A percentile compares a stretch with the other conserved stretches of the same genome.
phyloP scores from a whole-genome alignment of 179 eudicot genomes.

The Silene noctiflora region DNA sequence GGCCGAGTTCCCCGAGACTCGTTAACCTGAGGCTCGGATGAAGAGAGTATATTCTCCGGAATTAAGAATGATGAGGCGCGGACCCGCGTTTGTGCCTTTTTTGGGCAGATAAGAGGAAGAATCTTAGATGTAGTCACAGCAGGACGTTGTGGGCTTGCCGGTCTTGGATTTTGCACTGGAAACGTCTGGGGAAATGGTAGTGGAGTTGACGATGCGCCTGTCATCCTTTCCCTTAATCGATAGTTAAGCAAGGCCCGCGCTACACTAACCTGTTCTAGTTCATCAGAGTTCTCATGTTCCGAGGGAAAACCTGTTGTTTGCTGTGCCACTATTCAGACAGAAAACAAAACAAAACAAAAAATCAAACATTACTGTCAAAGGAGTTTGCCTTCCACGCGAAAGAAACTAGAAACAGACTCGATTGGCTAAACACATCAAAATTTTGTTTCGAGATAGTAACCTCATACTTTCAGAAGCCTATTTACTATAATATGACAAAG shows the following conservation, averaged over 20 bases:
- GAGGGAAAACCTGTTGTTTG: constrained; percentile 49
- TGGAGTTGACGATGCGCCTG: constrained; percentile 31
- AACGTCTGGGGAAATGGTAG: constrained; percentile 59
- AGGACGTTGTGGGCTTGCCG: constrained; percentile 52
- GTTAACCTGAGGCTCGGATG: constrained; percentile 30
- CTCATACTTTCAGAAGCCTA: not conserved
- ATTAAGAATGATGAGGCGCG: constrained; percentile 25
- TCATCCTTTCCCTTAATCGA: constrained; percentile 51
- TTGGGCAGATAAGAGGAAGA: constrained; percentile 66
- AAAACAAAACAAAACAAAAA: constrained; percentile 13
- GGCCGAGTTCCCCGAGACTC: constrained; percentile 38
- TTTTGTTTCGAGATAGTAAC: not conserved
- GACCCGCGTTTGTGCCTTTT: constrained; percentile 43
- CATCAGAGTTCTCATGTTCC: constrained; percentile 50
- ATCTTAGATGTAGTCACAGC: constrained; percentile 58
- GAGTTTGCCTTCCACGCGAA: not conserved
- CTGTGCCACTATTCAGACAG: constrained; percentile 53
- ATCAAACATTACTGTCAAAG: constrained; percentile 13
- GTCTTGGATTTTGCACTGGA: constrained; percentile 51
- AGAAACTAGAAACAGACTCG: not conserved
- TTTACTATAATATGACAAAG: not conserved
- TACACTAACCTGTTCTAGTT: constrained; percentile 74
- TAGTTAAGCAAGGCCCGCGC: constrained; percentile 69
- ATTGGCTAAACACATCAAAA: no score
- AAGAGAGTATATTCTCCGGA: constrained; percentile 15